A percentile compares a stretch with the other conserved stretches of the same genome.
Conservation (phyloP, 257 asterid genomes). For the Primulina huaijiensis region DNA sequence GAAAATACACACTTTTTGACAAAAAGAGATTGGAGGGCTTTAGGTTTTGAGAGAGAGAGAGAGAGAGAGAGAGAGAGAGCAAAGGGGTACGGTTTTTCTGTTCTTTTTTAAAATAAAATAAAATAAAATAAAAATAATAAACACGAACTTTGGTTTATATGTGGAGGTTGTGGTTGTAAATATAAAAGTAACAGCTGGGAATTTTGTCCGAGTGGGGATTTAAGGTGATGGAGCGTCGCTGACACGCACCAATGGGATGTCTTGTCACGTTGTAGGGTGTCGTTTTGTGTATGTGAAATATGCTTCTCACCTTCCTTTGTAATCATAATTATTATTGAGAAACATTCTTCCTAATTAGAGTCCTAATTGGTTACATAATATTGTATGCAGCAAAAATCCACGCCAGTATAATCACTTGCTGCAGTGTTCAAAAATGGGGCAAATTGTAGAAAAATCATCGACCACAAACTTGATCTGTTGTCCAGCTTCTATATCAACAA, state of each 20-base stretch:
- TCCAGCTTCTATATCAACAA: no score
- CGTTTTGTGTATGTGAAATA: background rate
- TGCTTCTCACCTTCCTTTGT: no score
- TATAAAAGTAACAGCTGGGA: constrained; percentile 45
- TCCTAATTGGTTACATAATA: no score
- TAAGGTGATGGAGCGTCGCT: background rate
- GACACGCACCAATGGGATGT: constrained; percentile 23
- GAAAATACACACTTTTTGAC: constrained; percentile 24
- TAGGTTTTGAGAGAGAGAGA: constrained; percentile 33
- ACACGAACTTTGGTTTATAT: background rate
- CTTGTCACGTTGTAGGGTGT: background rate
- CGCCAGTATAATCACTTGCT: no score
- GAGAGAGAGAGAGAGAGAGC: constrained; percentile 39
- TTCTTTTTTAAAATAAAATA: constrained; percentile 17
- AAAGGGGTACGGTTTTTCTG: constrained; percentile 35
- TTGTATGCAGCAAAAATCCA: no score
- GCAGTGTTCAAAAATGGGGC: no score
- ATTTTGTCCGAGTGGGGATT: constrained; percentile 31
- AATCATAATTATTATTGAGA: no score
- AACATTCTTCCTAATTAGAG: no score
- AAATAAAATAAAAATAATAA: background rate
- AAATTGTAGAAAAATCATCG: no score
- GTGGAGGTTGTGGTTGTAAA: constrained; percentile 34
- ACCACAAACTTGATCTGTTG: no score
- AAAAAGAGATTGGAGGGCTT: constrained; percentile 22